Conservation (phyloP, 2,329 filamentous ascomycete species). For the Nectriaceae sp. region DNA sequence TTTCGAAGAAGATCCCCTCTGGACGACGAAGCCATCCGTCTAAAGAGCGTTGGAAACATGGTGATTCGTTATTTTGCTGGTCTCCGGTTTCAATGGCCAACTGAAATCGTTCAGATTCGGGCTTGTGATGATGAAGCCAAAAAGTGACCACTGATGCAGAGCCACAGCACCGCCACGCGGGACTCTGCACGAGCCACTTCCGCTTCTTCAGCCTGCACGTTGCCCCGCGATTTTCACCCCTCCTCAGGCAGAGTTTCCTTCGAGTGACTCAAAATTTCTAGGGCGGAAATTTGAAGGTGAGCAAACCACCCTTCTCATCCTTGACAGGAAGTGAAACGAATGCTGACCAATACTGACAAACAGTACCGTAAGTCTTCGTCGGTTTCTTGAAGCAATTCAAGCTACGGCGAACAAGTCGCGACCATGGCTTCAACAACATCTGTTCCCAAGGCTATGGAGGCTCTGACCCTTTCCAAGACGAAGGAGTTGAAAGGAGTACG, state of each 20-base stretch:
- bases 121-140: background rate
- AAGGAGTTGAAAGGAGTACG: conserved; percentile 62
- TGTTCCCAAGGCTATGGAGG: conserved; percentile 52
- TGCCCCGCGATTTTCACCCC: conserved; percentile 43
- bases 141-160: conserved; percentile 10
- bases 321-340: too few species aligned
- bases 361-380: conserved; percentile 20
- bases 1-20: conserved; percentile 30
- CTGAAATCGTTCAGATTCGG: conserved; percentile 10
- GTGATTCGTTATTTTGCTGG: conserved; percentile 1
- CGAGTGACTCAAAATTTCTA: conserved; percentile 36
- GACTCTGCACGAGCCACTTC: conserved; percentile 19
- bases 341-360: background rate
- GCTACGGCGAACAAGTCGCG: conserved; percentile 22
- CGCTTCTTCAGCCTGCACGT: conserved; percentile 10
- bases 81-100: conserved; percentile 17
- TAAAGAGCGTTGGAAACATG: conserved; percentile 38
- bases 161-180: conserved; percentile 30
- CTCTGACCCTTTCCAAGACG: conserved; percentile 56
- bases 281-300: conserved; percentile 24
- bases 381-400: conserved; percentile 17
- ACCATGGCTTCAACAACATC: conserved; percentile 45
- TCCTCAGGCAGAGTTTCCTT: conserved; percentile 23
- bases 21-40: conserved; percentile 36
- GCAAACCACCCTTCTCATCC: too few species aligned